Evolutionary conservation across 108 stramenopile genomes (phyloP).

Genomic region (Skeletonema costatum): DNA sequence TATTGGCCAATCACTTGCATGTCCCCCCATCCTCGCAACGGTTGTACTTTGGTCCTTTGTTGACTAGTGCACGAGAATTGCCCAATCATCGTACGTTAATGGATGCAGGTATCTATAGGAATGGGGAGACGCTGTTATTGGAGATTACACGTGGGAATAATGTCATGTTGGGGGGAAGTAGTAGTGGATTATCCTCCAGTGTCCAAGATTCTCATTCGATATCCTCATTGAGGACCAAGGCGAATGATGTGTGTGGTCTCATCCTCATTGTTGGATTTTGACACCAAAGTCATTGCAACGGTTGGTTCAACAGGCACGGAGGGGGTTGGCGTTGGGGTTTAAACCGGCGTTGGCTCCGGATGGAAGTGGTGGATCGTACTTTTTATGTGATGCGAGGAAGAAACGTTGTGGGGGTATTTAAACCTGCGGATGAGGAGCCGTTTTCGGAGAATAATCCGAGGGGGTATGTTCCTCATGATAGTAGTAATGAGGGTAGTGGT

Average conservation of each 20-base stretch:
- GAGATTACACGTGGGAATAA: slow-evolving; percentile 47
- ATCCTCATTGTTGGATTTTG: slow-evolving; percentile 64
- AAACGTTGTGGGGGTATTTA: slow-evolving; percentile 93
- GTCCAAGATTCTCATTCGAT: slow-evolving; percentile 30
- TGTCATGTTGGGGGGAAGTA: neutral
- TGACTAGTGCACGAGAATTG: slow-evolving; percentile 63
- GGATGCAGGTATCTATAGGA: slow-evolving; percentile 86
- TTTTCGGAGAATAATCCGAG: slow-evolving; percentile 97
- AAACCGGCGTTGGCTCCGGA: slow-evolving; percentile 92
- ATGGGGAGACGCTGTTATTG: slow-evolving; percentile 80
- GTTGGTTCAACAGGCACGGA: slow-evolving; percentile 63
- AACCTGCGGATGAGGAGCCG: slow-evolving; percentile 98
- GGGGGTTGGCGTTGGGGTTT: slow-evolving; percentile 72
- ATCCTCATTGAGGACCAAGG: slow-evolving; percentile 34
- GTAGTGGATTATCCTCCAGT: neutral
- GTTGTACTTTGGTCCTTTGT: slow-evolving; percentile 78
- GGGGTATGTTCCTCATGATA: slow-evolving; percentile 64
- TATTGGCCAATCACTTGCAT: slow-evolving; percentile 62
- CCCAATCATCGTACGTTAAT: slow-evolving; percentile 85
- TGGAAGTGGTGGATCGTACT: slow-evolving; percentile 98
- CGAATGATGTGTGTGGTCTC: slow-evolving; percentile 72
- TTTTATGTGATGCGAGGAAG: slow-evolving; percentile 85
- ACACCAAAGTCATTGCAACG: slow-evolving; percentile 61
- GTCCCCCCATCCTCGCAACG: slow-evolving; percentile 70
- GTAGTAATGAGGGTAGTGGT: slow-evolving; percentile 33